Evolutionary conservation across 371 early-diverging fungal genomes (phyloP), one percentile per base, ranked within the genome.

Genomic region (Spiromyces aspiralis): DNA sequence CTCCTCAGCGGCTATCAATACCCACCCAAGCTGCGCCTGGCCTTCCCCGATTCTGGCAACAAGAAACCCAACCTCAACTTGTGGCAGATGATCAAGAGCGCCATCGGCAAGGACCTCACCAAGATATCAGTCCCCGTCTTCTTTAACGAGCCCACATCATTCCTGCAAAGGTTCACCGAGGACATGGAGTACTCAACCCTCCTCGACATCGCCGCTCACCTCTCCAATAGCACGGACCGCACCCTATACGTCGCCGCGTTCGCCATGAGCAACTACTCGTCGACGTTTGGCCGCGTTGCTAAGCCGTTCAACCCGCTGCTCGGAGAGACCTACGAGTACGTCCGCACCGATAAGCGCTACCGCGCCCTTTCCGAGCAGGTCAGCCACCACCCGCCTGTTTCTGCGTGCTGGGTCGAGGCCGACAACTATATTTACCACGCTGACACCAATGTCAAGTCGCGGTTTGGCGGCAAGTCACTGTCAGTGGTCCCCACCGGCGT

Each of bases 271-370:
- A 81, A 81, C 60, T 88, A 87, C 45, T 78, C 84, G 12, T 79
- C 77, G 27, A 85, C 87, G 4, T 70, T 75, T 27, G 83, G 83
- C 0, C 71, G 90, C 44, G 72, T 77, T 4, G 77, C 77, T 45
- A 90, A 90, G 66, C 90, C 90, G 0, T 90, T 90, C 70, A 90
- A 90, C 67, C 89, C 90, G 1, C 63, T 90, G 48, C 64, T 87
- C 61, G 90, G 90, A 27, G 90, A 89, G 61, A 89, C 90, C 0
- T 89, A 73, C 58, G 90, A 89, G 70, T 76, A 82, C 51, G 81
- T 84, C 24, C 67, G 79, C n/a, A 67, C 73, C n/a, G 89, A 88
- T 54, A 79, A 79, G 55, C 60, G 70, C 57, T 86, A 71, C 60
- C 70, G 89, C 23, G 86, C 83, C 56, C 50, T 89, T 22, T 80